Base-by-base conservation (phyloP, 257 asterid species). In the Gynochthodes officinalis region DNA sequence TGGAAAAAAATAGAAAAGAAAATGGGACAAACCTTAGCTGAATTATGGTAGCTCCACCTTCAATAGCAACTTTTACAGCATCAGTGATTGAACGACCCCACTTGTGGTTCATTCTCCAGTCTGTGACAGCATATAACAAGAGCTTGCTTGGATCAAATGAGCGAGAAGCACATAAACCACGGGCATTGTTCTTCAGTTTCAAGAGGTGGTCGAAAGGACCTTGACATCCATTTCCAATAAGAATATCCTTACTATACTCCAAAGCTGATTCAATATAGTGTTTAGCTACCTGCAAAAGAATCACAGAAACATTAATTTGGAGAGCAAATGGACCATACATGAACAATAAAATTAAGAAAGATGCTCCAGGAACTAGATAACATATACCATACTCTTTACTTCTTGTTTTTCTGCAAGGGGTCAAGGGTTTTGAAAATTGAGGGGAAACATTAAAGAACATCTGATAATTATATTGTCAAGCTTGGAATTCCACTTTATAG, bases 61-160 rank as follows among this genome's bases (percentile, higher is more conserved):
- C 89, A 57, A 92, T 57, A 52, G 98, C 98, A 74, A 86, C 95
- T 83, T 85, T 81, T 75, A 95, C 98, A 21, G 96, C 97, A 80
- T 86, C 89, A 27, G 84, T 77, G 43, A 88, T 81, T 77, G 94
- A 87, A 73, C 82, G 99, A 28, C 91, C 92, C 98, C 96, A 90
- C 77, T 76, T 88, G 69, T 81, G 83, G 84, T 94, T 94, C 97
- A 89, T 94, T 82, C 89, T 79, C 10, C 97, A 83, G 90, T 94
- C 99, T 19, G 99, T 94, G 79, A 94, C 98, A 74, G 97, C 99
- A 75, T 94, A 94, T 40, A 94, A 75, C 79, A 89, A 88, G 81
- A 94, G 97, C 78, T 76, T 84, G 32, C 77, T 85, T 9, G 97
- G 95, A 76, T 87, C 83, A 76, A 94, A 94, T 64, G 82, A 78